Percentiles rank a stretch among this genome's conserved stretches.
Evolutionary conservation across 1,139 yeast species (phyloP).

Genomic region (Pichia sp.): DNA sequence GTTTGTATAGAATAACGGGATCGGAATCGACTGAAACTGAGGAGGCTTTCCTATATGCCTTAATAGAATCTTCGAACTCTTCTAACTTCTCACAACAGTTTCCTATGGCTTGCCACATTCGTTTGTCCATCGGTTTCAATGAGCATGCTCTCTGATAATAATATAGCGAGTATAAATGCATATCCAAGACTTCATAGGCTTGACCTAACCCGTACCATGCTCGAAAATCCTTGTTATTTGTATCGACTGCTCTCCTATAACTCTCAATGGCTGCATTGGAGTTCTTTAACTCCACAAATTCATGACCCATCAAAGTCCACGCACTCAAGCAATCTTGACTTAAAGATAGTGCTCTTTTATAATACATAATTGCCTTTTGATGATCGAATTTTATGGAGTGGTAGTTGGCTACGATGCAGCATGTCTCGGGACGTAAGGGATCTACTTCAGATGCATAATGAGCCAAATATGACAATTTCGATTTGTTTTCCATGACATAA

Average conservation of each 20-base stretch:
- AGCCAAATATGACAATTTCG: conserved; percentile 82
- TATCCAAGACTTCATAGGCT: conserved; percentile 93
- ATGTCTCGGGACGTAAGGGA: conserved; percentile 88
- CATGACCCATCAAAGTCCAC: conserved; percentile 99
- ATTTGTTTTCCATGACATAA: conserved; percentile 86
- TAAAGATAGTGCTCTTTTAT: conserved; percentile 80
- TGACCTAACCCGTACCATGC: conserved; percentile 99
- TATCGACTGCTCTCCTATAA: conserved; percentile 88
- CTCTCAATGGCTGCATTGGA: conserved; percentile 97
- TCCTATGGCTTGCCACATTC: conserved; percentile 97
- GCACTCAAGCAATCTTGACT: conserved; percentile 83
- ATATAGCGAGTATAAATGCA: conserved; percentile 88
- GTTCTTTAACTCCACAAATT: conserved; percentile 91
- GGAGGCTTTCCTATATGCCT: conserved; percentile 54
- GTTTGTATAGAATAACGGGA: conserved; percentile 53
- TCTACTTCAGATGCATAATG: conserved; percentile 82
- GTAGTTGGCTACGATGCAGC: conserved; percentile 91
- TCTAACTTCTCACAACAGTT: conserved; percentile 81
- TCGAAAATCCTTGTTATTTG: conserved; percentile 82
- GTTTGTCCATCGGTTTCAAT: conserved; percentile 79
- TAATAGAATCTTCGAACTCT: conserved; percentile 61
- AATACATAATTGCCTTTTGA: conserved; percentile 90
- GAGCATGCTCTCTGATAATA: conserved; percentile 91
- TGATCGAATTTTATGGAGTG: conserved; percentile 91
- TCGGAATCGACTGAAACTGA: conserved; percentile 41